phyloP scores from a whole-genome alignment of 805 yeast genomes.

The Pachysolen tannophilus region DNA sequence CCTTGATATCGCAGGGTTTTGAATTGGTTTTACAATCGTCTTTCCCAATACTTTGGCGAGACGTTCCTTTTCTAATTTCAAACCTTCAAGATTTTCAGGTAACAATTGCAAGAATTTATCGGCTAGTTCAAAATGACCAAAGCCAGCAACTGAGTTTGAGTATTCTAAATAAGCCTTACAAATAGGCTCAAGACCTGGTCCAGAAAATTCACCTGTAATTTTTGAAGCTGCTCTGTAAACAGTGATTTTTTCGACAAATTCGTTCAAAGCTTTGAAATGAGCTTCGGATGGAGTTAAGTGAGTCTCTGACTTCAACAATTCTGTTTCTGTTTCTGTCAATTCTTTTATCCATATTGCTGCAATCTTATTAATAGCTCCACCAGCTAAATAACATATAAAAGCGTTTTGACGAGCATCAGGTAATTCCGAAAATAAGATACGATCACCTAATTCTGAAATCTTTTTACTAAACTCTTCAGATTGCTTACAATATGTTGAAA shows the following conservation, averaged over 20 bases:
- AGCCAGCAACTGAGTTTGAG: constrained; percentile 68
- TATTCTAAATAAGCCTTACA: constrained; percentile 71
- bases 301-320: constrained; percentile 33
- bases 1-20: constrained; percentile 7
- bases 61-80: constrained; percentile 70
- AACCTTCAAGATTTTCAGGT: constrained; percentile 68
- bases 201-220: constrained; percentile 23
- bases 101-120: constrained; percentile 56
- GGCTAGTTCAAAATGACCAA: constrained; percentile 82
- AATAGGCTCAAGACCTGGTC: constrained; percentile 39
- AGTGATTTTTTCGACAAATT: constrained; percentile 76
- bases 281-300: constrained; percentile 69
- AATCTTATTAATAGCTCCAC: constrained; percentile 72
- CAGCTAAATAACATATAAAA: constrained; percentile 68
- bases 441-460: constrained; percentile 68
- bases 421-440: constrained; percentile 42
- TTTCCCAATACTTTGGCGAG: constrained; percentile 56
- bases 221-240: constrained; percentile 53
- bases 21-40: constrained; percentile 4
- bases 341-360: constrained; percentile 82
- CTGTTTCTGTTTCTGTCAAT: constrained; percentile 32
- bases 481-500: constrained; percentile 47
- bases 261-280: constrained; percentile 71
- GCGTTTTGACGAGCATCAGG: constrained; percentile 60
- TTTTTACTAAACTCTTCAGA: constrained; percentile 42